Conservation (phyloP, 2,329 filamentous ascomycete species). For the Biscogniauxia marginata region DNA sequence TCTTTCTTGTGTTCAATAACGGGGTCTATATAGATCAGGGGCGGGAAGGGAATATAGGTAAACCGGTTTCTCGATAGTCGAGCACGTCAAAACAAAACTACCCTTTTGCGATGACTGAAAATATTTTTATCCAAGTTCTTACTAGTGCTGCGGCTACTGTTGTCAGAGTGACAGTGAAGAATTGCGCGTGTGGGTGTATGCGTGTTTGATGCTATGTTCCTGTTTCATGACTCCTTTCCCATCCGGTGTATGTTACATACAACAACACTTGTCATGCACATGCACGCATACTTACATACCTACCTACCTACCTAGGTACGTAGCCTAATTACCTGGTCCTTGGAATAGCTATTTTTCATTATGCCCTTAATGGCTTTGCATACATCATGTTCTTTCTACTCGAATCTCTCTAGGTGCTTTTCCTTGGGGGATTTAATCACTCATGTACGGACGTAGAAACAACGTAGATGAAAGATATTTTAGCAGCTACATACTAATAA, state of each 20-base stretch:
- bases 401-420: no score
- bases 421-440: no score
- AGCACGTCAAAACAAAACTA: background rate
- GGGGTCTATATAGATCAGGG: background rate
- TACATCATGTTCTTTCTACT: no score
- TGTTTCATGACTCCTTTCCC: background rate
- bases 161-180: background rate
- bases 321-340: background rate
- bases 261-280: background rate
- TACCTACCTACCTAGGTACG: background rate
- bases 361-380: no score
- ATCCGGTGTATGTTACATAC: background rate
- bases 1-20: background rate
- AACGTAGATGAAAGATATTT: no score
- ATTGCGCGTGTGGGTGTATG: no score
- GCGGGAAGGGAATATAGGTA: background rate
- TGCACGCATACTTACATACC: background rate
- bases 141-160: background rate
- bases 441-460: no score
- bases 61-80: background rate
- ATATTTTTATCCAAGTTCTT: background rate
- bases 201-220: background rate
- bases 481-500: no score
- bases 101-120: background rate
- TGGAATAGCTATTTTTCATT: no score